phyloP scores from a whole-genome alignment of 169 alveolate genomes.

The Cryptosporidium bovis region DNA sequence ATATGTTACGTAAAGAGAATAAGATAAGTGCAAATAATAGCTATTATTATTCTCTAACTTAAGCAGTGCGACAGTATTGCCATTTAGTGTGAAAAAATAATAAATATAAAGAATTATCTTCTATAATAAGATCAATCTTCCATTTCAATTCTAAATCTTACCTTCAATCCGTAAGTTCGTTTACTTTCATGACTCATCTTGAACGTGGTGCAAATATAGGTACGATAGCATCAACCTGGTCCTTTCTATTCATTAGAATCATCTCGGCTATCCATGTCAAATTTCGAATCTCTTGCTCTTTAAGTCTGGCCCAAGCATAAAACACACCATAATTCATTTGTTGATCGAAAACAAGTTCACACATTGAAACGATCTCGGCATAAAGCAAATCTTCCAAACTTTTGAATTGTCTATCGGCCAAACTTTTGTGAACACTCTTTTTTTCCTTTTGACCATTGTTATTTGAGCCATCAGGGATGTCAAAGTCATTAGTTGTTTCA shows the following conservation, averaged over 20 bases:
- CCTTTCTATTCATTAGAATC: conserved; percentile 87
- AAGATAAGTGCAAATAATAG: too few relatives aligned
- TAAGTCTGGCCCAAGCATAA: conserved; percentile 97
- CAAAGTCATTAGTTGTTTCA: conserved; percentile 59
- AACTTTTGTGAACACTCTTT: conserved; percentile 21
- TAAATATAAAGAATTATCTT: too few relatives aligned
- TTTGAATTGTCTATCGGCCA: conserved; percentile 74
- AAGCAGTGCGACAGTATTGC: too few relatives aligned
- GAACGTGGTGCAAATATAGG: conserved; percentile 85
- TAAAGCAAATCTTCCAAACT: conserved; percentile 95
- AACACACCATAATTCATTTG: conserved; percentile 96
- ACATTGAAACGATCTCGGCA: conserved; percentile 93
- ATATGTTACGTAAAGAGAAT: too few relatives aligned
- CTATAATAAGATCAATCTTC: too few relatives aligned
- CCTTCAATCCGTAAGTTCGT: too few relatives aligned
- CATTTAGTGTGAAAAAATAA: too few relatives aligned
- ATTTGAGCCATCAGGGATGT: conserved; percentile 40
- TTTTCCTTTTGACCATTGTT: not conserved
- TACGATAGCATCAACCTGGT: conserved; percentile 85
- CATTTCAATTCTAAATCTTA: too few relatives aligned
- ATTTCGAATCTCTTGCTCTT: conserved; percentile 97
- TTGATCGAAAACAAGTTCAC: conserved; percentile 95
- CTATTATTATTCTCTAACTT: too few relatives aligned
- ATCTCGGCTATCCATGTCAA: conserved; percentile 97
- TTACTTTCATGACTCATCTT: conserved; percentile 26